These are phyloP conservation scores for Monosporozyma servazzii DNA, from an alignment of 805 yeast species.

Conservation along the genomic window DNA sequence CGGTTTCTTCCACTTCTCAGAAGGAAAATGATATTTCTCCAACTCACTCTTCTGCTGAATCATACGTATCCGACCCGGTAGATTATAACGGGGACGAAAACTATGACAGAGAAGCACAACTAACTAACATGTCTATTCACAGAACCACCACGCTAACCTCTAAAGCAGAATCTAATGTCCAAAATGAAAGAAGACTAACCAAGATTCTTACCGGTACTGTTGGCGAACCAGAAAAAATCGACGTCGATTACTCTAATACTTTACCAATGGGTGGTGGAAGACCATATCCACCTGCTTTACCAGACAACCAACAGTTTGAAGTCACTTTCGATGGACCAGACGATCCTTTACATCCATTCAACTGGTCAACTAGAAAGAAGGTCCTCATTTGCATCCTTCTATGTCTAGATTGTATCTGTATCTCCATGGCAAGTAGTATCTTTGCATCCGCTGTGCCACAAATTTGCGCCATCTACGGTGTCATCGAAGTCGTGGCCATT, in stretches of 20 bases:
- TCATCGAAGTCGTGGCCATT: constrained; percentile 60
- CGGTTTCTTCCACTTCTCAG: constrained; percentile 6
- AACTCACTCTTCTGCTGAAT: not conserved
- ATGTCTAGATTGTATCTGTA: constrained; percentile 37
- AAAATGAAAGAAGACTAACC: constrained; percentile 10
- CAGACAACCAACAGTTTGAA: constrained; percentile 46
- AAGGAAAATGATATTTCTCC: constrained; percentile 4
- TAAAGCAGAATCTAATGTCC: constrained; percentile 9
- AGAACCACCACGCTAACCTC: constrained; percentile 11
- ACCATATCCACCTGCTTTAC: constrained; percentile 52
- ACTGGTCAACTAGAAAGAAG: constrained; percentile 42
- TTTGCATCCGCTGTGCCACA: constrained; percentile 53
- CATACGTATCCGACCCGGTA: constrained; percentile 12
- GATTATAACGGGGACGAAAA: constrained; percentile 3
- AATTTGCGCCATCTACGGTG: constrained; percentile 43
- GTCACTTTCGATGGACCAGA: constrained; percentile 48
- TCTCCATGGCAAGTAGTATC: constrained; percentile 59
- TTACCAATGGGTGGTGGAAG: constrained; percentile 63
- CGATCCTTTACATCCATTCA: constrained; percentile 49
- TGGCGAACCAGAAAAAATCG: constrained; percentile 8
- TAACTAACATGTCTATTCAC: not conserved
- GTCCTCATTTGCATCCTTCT: constrained; percentile 31
- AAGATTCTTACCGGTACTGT: constrained; percentile 10
- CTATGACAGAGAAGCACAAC: not conserved
- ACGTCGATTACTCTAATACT: constrained; percentile 6